phyloP scores from a whole-genome alignment of 805 yeast genomes.

The Metschnikowia koreensis region DNA sequence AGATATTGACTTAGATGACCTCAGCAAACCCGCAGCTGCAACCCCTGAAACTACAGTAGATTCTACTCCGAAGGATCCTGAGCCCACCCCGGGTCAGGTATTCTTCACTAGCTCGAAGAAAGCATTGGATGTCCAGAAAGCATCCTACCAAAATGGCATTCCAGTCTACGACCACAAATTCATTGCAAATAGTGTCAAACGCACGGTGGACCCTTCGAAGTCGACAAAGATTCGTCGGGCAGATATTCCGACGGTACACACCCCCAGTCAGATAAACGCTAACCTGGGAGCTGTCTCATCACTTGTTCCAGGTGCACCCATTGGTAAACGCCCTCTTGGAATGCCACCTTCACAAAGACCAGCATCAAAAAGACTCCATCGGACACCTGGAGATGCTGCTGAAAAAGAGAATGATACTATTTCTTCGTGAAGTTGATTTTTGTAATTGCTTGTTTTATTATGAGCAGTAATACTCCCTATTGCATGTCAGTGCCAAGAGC shows the following conservation, averaged over 20 bases:
- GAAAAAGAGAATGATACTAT: constrained; percentile 9
- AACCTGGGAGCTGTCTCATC: constrained; percentile 5
- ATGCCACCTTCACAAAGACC: constrained; percentile 34
- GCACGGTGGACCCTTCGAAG: constrained; percentile 63
- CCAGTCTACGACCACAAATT: constrained; percentile 52
- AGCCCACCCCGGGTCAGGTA: constrained; percentile 15
- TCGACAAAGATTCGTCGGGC: constrained; percentile 60
- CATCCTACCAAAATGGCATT: constrained; percentile 38
- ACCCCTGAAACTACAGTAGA: background rate
- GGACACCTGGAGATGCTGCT: constrained; percentile 1
- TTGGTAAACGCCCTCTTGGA: constrained; percentile 30
- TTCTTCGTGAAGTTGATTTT: background rate
- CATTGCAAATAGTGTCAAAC: constrained; percentile 47
- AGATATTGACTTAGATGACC: background rate
- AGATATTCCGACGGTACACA: constrained; percentile 22
- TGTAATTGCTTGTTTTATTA: background rate
- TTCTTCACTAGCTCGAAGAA: constrained; percentile 21
- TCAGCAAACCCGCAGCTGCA: background rate
- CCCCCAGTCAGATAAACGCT: constrained; percentile 14
- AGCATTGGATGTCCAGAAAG: constrained; percentile 20
- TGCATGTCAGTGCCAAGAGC: too few relatives aligned
- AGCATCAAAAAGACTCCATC: constrained; percentile 25
- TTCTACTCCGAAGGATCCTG: background rate
- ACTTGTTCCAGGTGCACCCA: background rate
- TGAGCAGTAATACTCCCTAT: too few relatives aligned